Evolutionary conservation across 2,329 filamentous ascomycete species (phyloP), one percentile per base, ranked within the genome.

Genomic region (Aspergillus sp.): DNA sequence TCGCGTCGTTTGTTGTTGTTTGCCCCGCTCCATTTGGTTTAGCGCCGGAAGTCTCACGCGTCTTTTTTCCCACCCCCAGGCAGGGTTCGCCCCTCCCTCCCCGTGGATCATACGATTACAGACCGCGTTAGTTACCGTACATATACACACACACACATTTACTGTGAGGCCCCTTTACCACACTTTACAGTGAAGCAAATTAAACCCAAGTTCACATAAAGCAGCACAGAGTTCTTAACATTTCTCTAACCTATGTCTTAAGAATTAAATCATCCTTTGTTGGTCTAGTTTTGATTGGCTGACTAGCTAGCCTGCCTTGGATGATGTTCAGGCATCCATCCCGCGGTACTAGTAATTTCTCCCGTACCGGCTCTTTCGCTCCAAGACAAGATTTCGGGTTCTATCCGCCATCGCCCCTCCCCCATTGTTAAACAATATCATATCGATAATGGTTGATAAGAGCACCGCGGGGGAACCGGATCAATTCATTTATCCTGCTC

Each of bases 1-100:
- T 64, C 70, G 71, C 70, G 69, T 73, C 70, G 65, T 70, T 69
- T 71, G 70, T 72, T 72, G 69, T 71, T 70, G 70, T 68, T 45
- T 60, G 63, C 19, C 59, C 47, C 23, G 23, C 61, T 45, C 32
- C 6, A 54, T 69, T 25, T n/a, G 66, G 70, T 54, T 66, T 73
- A 73, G 71, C 55, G 64, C 64, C 62, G 65, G 61, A 61, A 58
- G 59, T 57, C 57, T 67, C 62, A 72, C 71, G 70, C 70, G 70
- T 71, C 12, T 36, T 36, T 36, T 32, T 36, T 36, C 32, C 32
- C 54, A 53, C 58, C 57, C 57, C 58, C 55, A 59, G 45, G 17
- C 52, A 45, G 48, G 17, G 39, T 41, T 47, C 13, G n/a, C 41
- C 21, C 41, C 41, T 21, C 41, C 10, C 41, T 23, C 47, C 47